Conservation (phyloP, 108 stramenopile genomes). For the Cyclotella kingstonii region DNA sequence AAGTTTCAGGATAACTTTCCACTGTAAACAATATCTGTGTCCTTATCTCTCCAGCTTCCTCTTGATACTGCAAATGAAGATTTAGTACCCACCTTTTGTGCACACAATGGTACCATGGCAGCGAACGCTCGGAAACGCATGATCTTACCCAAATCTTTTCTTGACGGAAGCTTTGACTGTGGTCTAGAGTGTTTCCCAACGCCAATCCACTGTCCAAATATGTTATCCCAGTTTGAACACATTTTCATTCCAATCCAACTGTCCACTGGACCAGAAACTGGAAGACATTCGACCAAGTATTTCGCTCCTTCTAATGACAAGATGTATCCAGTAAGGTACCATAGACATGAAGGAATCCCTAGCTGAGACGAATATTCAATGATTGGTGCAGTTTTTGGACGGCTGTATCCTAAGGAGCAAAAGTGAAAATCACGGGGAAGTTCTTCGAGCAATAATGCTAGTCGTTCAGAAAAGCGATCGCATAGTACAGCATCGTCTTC, state of each 20-base stretch:
- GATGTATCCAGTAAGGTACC: constrained; percentile 85
- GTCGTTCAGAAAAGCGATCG: constrained; percentile 77
- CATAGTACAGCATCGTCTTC: constrained; percentile 83
- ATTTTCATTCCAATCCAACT: constrained; percentile 78
- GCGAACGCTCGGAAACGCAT: constrained; percentile 78
- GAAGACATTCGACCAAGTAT: constrained; percentile 53
- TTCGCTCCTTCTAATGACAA: constrained; percentile 65
- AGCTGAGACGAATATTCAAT: constrained; percentile 61
- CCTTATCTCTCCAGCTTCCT: constrained; percentile 43
- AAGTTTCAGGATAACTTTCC: constrained; percentile 26
- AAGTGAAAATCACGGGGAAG: constrained; percentile 87
- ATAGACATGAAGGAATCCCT: constrained; percentile 74
- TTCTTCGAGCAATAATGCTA: constrained; percentile 57
- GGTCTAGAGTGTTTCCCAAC: constrained; percentile 52
- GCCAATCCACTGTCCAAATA: constrained; percentile 58
- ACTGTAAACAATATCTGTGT: constrained; percentile 81
- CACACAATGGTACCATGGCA: constrained; percentile 66
- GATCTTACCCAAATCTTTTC: constrained; percentile 55
- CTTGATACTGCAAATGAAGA: neutral
- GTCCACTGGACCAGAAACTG: constrained; percentile 73
- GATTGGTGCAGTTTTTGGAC: constrained; percentile 77
- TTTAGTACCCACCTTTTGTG: constrained; percentile 53
- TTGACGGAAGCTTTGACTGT: constrained; percentile 23
- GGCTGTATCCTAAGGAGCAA: constrained; percentile 80
- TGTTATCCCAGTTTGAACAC: constrained; percentile 77